These are phyloP conservation scores for Rutstroemia sp. DNA, from an alignment of 2,329 filamentous ascomycete species.

Conservation along the genomic window DNA sequence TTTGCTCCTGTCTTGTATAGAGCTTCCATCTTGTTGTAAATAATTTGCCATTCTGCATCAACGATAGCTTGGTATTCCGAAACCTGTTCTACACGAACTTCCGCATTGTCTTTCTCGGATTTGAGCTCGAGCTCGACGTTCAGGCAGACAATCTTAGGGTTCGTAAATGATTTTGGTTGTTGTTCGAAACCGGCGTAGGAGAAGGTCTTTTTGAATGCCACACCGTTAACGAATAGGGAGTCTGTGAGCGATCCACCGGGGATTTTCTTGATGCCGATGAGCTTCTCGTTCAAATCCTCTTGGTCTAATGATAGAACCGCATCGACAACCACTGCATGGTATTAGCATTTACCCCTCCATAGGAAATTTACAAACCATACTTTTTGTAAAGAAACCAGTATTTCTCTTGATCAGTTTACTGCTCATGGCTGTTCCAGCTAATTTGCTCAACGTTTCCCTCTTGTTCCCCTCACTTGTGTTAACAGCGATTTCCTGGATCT, in stretches of 20 bases:
- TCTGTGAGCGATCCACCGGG: constrained; percentile 93
- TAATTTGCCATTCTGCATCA: constrained; percentile 99
- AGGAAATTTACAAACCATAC: constrained; percentile 42
- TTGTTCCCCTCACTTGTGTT: constrained; percentile 75
- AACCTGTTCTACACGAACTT: constrained; percentile 95
- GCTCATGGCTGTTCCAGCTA: constrained; percentile 96
- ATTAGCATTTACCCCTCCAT: constrained; percentile 24
- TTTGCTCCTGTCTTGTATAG: constrained; percentile 90
- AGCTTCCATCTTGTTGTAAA: constrained; percentile 98
- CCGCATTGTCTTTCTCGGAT: constrained; percentile 98
- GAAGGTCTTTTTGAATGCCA: constrained; percentile 99
- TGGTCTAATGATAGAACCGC: constrained; percentile 93
- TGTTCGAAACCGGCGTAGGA: constrained; percentile 99
- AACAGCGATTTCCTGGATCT: constrained; percentile 95
- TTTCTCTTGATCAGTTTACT: constrained; percentile 99
- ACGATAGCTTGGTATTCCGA: constrained; percentile 99
- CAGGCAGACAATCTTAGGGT: constrained; percentile 94
- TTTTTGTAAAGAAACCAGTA: constrained; percentile 94
- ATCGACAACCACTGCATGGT: constrained; percentile 79
- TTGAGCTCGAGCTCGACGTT: constrained; percentile 98
- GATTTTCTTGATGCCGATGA: constrained; percentile 98
- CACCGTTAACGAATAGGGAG: constrained; percentile 93
- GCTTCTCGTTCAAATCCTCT: constrained; percentile 92
- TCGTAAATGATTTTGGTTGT: constrained; percentile 89
- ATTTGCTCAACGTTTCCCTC: constrained; percentile 79